Percentiles rank a stretch among this genome's conserved stretches.
Conservation (phyloP, 345 rosid genomes). For the Mallotus nudiflorus region DNA sequence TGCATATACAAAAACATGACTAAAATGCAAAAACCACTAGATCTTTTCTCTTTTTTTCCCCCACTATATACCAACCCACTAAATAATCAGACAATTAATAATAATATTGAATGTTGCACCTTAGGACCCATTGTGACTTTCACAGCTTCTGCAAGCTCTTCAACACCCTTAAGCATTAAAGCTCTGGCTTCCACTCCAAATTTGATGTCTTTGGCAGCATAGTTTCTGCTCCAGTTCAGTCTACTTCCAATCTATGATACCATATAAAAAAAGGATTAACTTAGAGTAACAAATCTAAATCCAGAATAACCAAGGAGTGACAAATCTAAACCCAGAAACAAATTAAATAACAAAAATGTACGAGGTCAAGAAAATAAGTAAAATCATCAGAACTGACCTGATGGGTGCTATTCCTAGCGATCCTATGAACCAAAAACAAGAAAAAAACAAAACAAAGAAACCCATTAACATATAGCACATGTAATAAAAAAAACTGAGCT, state of each 20-base stretch:
- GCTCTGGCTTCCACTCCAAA: constrained; percentile 92
- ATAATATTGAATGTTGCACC: constrained; percentile 35
- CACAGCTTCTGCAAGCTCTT: constrained; percentile 94
- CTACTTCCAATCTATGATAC: constrained; percentile 63
- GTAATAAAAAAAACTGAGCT: background rate
- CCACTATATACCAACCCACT: too few species aligned
- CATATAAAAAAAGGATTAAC: background rate
- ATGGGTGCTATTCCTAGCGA: constrained; percentile 46
- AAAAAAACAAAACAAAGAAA: constrained; percentile 3
- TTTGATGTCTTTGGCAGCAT: constrained; percentile 87
- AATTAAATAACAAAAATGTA: background rate
- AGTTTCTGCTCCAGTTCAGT: constrained; percentile 68
- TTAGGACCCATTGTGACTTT: constrained; percentile 98
- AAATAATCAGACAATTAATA: background rate
- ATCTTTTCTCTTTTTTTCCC: too few species aligned
- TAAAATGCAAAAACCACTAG: too few species aligned
- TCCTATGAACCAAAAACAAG: constrained; percentile 35
- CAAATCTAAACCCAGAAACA: background rate
- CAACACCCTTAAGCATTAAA: constrained; percentile 88
- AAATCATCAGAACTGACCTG: constrained; percentile 48
- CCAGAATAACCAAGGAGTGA: too few species aligned
- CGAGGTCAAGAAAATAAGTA: background rate
- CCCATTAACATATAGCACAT: background rate
- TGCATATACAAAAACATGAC: too few species aligned
- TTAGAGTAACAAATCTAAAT: background rate